phyloP scores from a whole-genome alignment of 208 protist genomes.

The Porcisia deanei region DNA sequence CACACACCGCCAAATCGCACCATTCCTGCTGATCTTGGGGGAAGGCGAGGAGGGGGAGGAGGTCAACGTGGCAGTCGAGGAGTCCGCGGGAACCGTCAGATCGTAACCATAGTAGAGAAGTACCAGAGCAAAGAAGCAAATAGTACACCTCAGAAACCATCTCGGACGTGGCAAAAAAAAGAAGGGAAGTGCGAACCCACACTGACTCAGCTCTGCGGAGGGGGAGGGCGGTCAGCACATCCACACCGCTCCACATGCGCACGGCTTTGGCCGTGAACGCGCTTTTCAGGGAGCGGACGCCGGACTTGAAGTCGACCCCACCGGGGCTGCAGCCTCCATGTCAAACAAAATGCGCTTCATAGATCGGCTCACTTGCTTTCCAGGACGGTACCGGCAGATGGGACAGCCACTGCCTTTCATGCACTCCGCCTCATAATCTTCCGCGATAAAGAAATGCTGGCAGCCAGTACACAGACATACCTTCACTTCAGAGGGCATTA shows the following conservation, averaged over 20 bases:
- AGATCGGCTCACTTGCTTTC: slow-evolving; percentile 49
- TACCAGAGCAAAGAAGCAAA: too few species aligned
- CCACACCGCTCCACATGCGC: too few species aligned
- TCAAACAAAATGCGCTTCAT: slow-evolving; percentile 67
- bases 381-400: slow-evolving; percentile 83
- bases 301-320: background rate
- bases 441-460: slow-evolving; percentile 94
- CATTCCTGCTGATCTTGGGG: background rate
- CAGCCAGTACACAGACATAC: slow-evolving; percentile 90
- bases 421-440: slow-evolving; percentile 90
- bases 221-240: too few species aligned
- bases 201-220: too few species aligned
- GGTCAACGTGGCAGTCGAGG: too few species aligned
- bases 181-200: too few species aligned
- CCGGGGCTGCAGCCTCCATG: slow-evolving; percentile 24
- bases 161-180: too few species aligned
- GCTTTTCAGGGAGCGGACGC: background rate
- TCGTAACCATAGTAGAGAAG: too few species aligned
- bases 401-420: slow-evolving; percentile 91
- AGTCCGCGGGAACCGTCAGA: too few species aligned
- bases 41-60: too few species aligned
- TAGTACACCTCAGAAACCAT: too few species aligned
- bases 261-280: background rate
- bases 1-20: background rate
- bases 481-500: slow-evolving; percentile 75